Conservation (phyloP, 2,329 filamentous ascomycete species). For the Fusarium sp. region DNA sequence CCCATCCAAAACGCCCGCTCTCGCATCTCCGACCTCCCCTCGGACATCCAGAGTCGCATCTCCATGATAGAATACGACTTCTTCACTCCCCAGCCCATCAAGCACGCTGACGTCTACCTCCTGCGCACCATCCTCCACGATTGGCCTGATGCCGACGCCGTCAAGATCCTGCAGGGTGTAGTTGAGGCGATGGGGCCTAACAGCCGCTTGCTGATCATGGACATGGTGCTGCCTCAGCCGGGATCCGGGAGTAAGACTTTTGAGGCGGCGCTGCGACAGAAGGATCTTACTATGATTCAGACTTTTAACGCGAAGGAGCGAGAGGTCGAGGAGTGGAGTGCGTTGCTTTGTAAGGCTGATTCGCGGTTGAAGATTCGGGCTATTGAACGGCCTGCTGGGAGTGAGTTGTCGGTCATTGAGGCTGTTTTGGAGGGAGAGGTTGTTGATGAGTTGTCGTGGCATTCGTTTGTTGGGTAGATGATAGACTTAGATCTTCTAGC, state of each 20-base stretch:
- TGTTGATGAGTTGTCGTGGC: not conserved
- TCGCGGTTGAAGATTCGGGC: slow-evolving; percentile 5
- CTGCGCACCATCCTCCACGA: slow-evolving; percentile 50
- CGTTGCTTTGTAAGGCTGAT: slow-evolving; percentile 13
- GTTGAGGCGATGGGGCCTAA: slow-evolving; percentile 7
- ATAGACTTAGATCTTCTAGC: not conserved
- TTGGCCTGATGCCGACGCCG: slow-evolving; percentile 51
- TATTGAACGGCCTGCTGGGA: slow-evolving; percentile 25
- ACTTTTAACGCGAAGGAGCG: slow-evolving; percentile 29
- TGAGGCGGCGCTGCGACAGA: slow-evolving; percentile 25
- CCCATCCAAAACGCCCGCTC: not conserved
- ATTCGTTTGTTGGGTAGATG: not conserved
- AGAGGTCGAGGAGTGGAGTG: slow-evolving; percentile 27
- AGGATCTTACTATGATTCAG: slow-evolving; percentile 42
- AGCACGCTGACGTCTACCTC: slow-evolving; percentile 48
- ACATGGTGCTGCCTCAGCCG: slow-evolving; percentile 34
- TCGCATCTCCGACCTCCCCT: slow-evolving; percentile 33
- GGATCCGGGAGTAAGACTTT: slow-evolving; percentile 6
- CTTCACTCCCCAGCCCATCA: slow-evolving; percentile 48
- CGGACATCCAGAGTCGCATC: slow-evolving; percentile 38
- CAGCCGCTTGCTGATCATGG: slow-evolving; percentile 35
- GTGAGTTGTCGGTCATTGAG: slow-evolving; percentile 31
- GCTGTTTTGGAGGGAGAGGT: not conserved
- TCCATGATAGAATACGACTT: slow-evolving; percentile 48
- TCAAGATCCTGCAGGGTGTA: slow-evolving; percentile 43